Evolutionary conservation across 2,329 filamentous ascomycete genomes (phyloP).

Genomic region (Penicillium brevicompactum): DNA sequence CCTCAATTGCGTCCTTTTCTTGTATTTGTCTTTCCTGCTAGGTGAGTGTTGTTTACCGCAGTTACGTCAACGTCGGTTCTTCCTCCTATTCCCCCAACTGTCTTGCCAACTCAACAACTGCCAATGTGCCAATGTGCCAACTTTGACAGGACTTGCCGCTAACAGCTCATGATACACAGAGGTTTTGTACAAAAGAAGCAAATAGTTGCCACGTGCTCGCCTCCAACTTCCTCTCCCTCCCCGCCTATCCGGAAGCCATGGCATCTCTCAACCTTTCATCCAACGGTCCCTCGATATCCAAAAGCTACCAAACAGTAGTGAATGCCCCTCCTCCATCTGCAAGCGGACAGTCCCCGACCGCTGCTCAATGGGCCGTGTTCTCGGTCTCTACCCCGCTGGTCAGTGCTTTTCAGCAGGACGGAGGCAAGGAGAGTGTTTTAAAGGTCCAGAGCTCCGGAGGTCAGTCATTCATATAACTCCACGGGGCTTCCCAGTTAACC

Average conservation of each 20-base stretch:
- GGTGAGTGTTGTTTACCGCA: too few relatives aligned
- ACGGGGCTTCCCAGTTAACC: neutral
- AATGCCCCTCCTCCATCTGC: slow-evolving; percentile 61
- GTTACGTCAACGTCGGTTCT: too few relatives aligned
- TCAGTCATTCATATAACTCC: slow-evolving; percentile 43
- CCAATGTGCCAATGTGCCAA: neutral
- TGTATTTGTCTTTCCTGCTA: too few relatives aligned
- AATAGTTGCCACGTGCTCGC: slow-evolving; percentile 3
- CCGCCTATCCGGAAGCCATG: slow-evolving; percentile 53
- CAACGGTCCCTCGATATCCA: slow-evolving; percentile 77
- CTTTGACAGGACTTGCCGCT: neutral
- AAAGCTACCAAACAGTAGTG: slow-evolving; percentile 72
- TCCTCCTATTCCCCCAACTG: too few relatives aligned
- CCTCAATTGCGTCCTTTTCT: too few relatives aligned
- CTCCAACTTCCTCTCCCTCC: slow-evolving; percentile 2
- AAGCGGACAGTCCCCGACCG: slow-evolving; percentile 71
- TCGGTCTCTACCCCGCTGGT: slow-evolving; percentile 88
- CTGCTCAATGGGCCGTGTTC: slow-evolving; percentile 91
- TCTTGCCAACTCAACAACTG: too few relatives aligned
- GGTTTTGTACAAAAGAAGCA: slow-evolving; percentile 2
- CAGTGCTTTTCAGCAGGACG: slow-evolving; percentile 86
- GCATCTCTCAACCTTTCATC: slow-evolving; percentile 77
- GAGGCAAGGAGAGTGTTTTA: slow-evolving; percentile 87
- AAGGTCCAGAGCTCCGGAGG: slow-evolving; percentile 93
- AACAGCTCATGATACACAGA: neutral